Base-by-base conservation (phyloP, 495 filamentous ascomycete genomes). In the Talaromyces ruber region DNA sequence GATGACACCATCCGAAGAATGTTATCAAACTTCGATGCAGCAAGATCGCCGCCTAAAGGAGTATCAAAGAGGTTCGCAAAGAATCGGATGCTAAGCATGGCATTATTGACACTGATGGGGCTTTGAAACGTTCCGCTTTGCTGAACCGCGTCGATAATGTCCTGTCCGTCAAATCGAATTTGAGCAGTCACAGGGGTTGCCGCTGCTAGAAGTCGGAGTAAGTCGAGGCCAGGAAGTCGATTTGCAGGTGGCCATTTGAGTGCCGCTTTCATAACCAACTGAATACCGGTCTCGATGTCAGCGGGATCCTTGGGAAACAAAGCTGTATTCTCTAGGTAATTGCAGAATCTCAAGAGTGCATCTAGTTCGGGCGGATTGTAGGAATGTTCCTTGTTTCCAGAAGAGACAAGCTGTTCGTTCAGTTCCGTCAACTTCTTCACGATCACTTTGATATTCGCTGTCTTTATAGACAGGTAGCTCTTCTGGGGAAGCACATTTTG, bases 31-130 rank as follows among this genome's bases (percentile, higher is more conserved):
- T 80, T 73, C 16, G 72, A 71, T 4, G 82, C 74, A 0, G 82
- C 83, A 1, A 93, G 74, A 18, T 78, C 71, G 11, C 89, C 84
- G 32, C 94, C 94, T 60, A 85, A 76, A 3, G 81, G 70, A 0
- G 89, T 91, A 60, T 85, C 83, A 73, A 97, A 98, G 6, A 98
- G 76, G 62, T 99, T 99, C n/a, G 84, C 86, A 54, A 96, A 81
- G 14, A 86, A 81, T 11, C 95, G 91, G 47, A 90, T 76, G 0
- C 89, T 83, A 72, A 98, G 85, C 90, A 98, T 96, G 30, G 86
- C 82, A 67, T 89, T 90, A 70, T 97, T 97, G 12, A 84, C 76
- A 14, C 78, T 75, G 8, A 82, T 72, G 9, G 76, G 77, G 7
- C 74, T 67, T 25, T 82, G 77, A 60, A 93, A 88, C 21, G 88